phyloP scores from a whole-genome alignment of 2,329 filamentous ascomycete genomes.

The Apiospora kogelbergensis region DNA sequence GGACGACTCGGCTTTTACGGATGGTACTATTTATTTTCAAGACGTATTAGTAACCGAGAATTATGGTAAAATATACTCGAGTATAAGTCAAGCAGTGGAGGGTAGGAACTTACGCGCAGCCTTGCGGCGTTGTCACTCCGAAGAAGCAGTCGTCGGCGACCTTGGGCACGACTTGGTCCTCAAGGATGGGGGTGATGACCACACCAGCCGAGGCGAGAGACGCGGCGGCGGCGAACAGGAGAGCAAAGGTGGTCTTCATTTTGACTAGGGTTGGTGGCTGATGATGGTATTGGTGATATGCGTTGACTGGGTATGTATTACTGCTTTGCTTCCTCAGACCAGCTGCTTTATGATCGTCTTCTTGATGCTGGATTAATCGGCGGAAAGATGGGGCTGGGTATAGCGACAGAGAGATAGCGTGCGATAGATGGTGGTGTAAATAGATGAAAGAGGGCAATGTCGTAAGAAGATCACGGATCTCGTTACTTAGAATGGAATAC shows the following conservation, averaged over 20 bases:
- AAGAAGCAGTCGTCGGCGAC: conserved; percentile 52
- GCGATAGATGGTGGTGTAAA: conserved; percentile 1
- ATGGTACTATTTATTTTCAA: not conserved
- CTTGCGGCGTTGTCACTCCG: conserved; percentile 54
- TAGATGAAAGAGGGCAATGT: conserved; percentile 7
- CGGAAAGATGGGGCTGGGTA: not conserved
- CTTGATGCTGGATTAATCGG: not conserved
- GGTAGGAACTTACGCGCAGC: conserved; percentile 52
- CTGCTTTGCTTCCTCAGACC: conserved; percentile 1
- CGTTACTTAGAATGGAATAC: conserved; percentile 10
- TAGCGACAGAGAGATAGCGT: not conserved
- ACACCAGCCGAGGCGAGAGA: conserved; percentile 52
- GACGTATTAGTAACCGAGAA: not conserved
- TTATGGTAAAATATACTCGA: no score
- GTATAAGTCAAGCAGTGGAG: not conserved
- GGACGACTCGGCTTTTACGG: not conserved
- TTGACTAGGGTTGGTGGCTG: not conserved
- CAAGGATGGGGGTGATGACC: conserved; percentile 53
- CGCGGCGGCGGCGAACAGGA: conserved; percentile 43
- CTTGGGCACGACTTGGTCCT: conserved; percentile 52
- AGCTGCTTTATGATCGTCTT: not conserved
- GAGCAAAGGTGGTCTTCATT: conserved; percentile 41
- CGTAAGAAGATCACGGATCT: conserved; percentile 18
- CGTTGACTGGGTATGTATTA: not conserved
- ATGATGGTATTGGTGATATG: not conserved